Percentiles rank a stretch among this genome's conserved stretches.
Conservation (phyloP, 805 yeast genomes). For the Kazachstania bromeliacearum region DNA sequence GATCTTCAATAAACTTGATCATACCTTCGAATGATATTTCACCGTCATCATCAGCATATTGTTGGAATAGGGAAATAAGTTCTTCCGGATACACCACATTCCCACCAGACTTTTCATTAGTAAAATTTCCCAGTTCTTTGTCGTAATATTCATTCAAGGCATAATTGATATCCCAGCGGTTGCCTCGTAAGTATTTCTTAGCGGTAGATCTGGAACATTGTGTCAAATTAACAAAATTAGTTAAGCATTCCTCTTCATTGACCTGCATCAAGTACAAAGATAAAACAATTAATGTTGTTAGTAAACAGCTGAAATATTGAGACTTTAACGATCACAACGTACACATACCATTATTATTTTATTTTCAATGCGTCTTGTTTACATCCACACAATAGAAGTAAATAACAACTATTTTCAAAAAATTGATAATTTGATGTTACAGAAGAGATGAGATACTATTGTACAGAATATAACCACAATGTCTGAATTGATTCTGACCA, state of each 20-base stretch:
- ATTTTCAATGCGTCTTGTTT: too few species aligned
- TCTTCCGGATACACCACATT: slow-evolving; percentile 13
- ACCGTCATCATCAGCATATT: slow-evolving; percentile 15
- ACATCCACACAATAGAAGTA: too few species aligned
- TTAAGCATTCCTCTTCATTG: slow-evolving; percentile 7
- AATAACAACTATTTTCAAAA: too few species aligned
- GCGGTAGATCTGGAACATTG: slow-evolving; percentile 15
- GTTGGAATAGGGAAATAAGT: slow-evolving; percentile 12
- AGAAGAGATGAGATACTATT: too few species aligned
- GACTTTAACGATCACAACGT: too few species aligned
- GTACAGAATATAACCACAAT: too few species aligned
- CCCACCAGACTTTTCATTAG: slow-evolving; percentile 1
- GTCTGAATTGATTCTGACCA: too few species aligned
- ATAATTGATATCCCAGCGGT: slow-evolving; percentile 23
- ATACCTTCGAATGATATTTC: slow-evolving; percentile 74
- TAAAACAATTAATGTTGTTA: neutral
- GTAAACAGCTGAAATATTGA: neutral
- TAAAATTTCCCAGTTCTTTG: slow-evolving; percentile 18
- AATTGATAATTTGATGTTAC: too few species aligned
- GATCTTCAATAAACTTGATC: slow-evolving; percentile 51
- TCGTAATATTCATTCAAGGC: slow-evolving; percentile 29
- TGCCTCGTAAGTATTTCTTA: slow-evolving; percentile 15
- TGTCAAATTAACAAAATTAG: slow-evolving; percentile 19
- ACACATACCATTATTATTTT: neutral
- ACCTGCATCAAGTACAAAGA: neutral